phyloP scores from a whole-genome alignment of 73 alveolate genomes.

The Blepharisma stoltei region DNA sequence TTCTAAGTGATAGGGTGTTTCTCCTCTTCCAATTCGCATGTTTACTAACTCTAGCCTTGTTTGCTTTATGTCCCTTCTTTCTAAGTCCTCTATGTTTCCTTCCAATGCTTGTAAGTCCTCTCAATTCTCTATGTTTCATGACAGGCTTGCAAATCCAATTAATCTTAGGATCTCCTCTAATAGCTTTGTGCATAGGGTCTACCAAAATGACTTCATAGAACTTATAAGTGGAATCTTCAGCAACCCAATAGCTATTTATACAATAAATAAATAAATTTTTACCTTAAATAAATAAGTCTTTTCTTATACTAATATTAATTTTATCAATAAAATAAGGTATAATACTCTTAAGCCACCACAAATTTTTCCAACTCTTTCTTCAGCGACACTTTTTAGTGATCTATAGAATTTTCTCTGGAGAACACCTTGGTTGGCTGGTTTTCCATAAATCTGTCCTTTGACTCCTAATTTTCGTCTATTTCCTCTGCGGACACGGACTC shows the following conservation, averaged over 20 bases:
- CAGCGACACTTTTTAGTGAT: conserved; percentile 95
- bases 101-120: conserved; percentile 80
- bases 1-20: conserved; percentile 91
- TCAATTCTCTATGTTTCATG: conserved; percentile 93
- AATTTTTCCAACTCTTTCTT: conserved; percentile 96
- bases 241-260: conserved; percentile 99
- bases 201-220: conserved; percentile 97
- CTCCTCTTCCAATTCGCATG: conserved; percentile 91
- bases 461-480: conserved; percentile 86
- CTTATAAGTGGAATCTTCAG: conserved; percentile 98
- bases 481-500: conserved; percentile 99
- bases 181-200: conserved; percentile 98
- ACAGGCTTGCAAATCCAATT: conserved; percentile 96
- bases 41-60: conserved; percentile 89
- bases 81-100: conserved; percentile 96
- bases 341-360: conserved; percentile 92
- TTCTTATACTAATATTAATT: too few species aligned
- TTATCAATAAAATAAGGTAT: too few species aligned
- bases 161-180: conserved; percentile 97
- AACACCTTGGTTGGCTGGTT: conserved; percentile 98
- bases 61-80: conserved; percentile 91
- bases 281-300: too few species aligned
- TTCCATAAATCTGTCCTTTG: conserved; percentile 97
- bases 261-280: too few species aligned
- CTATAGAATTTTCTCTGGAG: conserved; percentile 88